Base-by-base conservation (phyloP, 139 green algal genomes). In the Tetradesmus obliquus region DNA sequence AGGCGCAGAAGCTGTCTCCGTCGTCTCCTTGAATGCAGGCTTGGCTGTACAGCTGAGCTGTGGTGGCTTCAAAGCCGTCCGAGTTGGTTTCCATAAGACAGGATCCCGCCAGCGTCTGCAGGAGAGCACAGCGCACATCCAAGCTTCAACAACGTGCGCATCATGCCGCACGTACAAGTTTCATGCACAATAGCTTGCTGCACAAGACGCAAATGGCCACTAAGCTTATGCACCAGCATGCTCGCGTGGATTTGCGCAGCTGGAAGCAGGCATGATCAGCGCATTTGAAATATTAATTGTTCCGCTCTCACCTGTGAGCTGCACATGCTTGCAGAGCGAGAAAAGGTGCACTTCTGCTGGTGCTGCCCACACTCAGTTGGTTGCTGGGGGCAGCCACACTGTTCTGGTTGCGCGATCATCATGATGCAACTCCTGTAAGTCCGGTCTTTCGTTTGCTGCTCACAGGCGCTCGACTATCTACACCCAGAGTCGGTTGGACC, bases 301-400 rank as follows among this genome's bases (percentile, higher is more conserved):
- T 76, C 3, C 17, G 12, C 17, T 10, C 66, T 22, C n/a, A 88
- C 83, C 83, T 88, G 83, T 55, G 57, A 88, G 83, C 83, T 88
- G 83, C 83, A 88, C 55, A 88, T 60, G 83, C 83, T 88, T 57
- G 55, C 57, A n/a, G 58, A 55, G 9, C 83, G 55, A 20, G 2
- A 22, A 24, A 79, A 88, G 7, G 71, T 3, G 74, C 66, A 76
- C n/a, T 76, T 24, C 66, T 76, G 66, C 66, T n/a, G 66, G 17
- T 76, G 60, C 60, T 71, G 66, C 66, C 66, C 66, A 19, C 15
- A 76, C 66, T 76, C 66, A 1, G 15, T 76, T 76, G 66, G 17
- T 76, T n/a, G 66, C 57, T 66, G 7, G 15, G 66, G 66, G 66
- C 66, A 76, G 2, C 66, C 66, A 76, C 15, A n/a, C 15, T 76